Base-by-base conservation (phyloP, 805 yeast genomes). In the Lachancea sp. region DNA sequence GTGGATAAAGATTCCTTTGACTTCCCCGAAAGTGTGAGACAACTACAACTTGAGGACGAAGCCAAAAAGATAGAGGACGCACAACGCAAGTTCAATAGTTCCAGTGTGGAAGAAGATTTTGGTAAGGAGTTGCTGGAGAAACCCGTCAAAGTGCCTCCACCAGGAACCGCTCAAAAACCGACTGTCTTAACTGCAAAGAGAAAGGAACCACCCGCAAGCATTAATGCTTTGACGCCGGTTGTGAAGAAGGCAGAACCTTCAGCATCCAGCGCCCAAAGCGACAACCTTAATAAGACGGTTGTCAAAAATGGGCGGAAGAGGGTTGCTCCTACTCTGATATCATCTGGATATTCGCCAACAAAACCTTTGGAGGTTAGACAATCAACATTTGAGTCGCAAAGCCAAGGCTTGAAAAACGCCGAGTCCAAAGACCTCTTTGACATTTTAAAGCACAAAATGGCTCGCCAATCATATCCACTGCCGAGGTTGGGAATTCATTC, bases 11-110 rank as follows among this genome's bases (percentile, higher is more conserved):
- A 89, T 48, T 75, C 84, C 7, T 69, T 83, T 66, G 80, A 81
- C 16, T 83, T 87, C 51, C 95, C 96, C 0, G 97, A 90, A 55
- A 81, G 92, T 60, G 74, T 81, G 1, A 82, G 77, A 39, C 97
- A 89, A 60, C 67, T 90, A 41, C 58, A 65, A 4, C 64, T 90
- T 17, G 96, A 88, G 50, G 86, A 80, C 28, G 69, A 69, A 45
- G 78, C 85, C 1, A 65, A 62, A 7, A 61, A 58, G 24, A 54
- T 57, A 30, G 63, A 63, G 31, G 56, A 59, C 4, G 17, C 11
- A 15, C 19, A 22, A 15, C n/a, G 4, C 24, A 34, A 25, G 12
- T 2, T 15, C 46, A 41, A 42, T 42, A 35, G 9, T 39, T 33
- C 38, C 29, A 31, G 4, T 15, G 7, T 9, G n/a, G 24, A 7